These are phyloP conservation scores for Eimeria necatrix DNA, from an alignment of 169 alveolate genomes.

Conservation along the genomic window DNA sequence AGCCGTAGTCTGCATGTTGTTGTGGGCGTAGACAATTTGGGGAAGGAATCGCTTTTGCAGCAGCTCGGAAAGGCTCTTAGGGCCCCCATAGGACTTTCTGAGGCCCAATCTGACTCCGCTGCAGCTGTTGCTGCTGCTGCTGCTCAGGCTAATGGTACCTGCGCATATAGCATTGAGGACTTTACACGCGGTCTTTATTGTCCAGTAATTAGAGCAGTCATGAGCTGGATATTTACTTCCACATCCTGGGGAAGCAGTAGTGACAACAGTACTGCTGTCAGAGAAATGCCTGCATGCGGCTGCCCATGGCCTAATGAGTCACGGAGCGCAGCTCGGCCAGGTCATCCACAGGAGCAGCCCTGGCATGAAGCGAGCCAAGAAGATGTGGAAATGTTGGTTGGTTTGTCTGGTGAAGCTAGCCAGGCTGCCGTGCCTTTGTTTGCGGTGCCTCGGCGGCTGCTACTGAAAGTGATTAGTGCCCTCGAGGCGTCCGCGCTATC, in stretches of 20 bases:
- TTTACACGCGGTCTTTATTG: neutral
- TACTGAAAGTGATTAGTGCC: neutral
- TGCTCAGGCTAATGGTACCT: neutral
- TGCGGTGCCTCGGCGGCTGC: conserved; percentile 34
- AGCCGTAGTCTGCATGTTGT: neutral
- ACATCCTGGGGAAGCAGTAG: neutral
- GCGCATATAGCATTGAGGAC: neutral
- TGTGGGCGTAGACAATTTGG: neutral
- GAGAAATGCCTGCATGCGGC: conserved; percentile 1
- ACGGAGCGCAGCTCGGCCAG: neutral
- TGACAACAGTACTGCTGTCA: neutral
- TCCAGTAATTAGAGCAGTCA: neutral
- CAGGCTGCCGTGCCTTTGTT: neutral
- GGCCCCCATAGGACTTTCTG: neutral
- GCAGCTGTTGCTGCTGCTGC: conserved; percentile 6
- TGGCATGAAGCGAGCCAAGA: neutral
- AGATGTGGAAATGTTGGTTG: neutral
- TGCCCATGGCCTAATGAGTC: neutral
- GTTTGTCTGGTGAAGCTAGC: neutral
- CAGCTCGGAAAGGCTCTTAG: neutral
- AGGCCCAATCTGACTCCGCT: conserved; percentile 20
- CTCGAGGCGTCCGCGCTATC: neutral
- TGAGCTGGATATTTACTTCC: neutral
- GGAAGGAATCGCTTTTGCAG: conserved; percentile 9
- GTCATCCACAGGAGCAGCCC: neutral